Percentiles rank a stretch among this genome's conserved stretches.
These are phyloP conservation scores for Agrocybe chaxingu DNA, from an alignment of 768 basidiomycete species.

Conservation along the genomic window DNA sequence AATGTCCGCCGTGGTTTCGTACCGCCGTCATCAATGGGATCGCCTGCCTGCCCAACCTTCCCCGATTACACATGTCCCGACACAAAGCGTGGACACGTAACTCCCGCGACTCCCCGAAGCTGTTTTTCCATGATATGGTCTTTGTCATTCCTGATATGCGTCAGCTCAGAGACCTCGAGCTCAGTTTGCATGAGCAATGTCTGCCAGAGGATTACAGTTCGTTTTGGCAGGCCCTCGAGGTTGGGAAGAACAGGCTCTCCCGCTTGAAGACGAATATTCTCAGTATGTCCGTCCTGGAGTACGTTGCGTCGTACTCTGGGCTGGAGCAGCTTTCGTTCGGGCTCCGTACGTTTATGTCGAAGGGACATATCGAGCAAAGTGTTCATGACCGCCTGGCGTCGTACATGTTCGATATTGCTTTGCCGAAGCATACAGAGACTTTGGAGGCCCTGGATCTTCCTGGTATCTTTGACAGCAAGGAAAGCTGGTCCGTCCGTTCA, in stretches of 20 bases:
- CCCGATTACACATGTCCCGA: not conserved
- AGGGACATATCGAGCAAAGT: not conserved
- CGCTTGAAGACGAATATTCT: not conserved
- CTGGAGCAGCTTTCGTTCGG: not conserved
- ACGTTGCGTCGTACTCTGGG: constrained; percentile 1
- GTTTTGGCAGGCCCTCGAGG: not conserved
- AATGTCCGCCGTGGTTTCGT: constrained; percentile 1
- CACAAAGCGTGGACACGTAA: not conserved
- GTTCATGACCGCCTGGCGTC: not conserved
- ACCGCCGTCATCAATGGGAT: not conserved
- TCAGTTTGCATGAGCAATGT: not conserved
- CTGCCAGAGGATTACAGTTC: not conserved
- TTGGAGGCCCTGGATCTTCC: not conserved
- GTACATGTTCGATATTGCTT: constrained; percentile 1
- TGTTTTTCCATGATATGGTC: constrained; percentile 1
- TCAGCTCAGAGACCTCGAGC: not conserved
- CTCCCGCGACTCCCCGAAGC: not conserved
- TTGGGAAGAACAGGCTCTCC: not conserved
- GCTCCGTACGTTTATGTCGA: not conserved
- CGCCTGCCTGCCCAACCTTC: not conserved
- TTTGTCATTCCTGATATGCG: not conserved
- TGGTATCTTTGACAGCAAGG: not conserved
- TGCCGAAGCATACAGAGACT: not conserved
- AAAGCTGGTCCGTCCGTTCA: not conserved
- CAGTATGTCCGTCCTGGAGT: constrained; percentile 1